Base-by-base conservation (phyloP, 2,329 filamentous ascomycete genomes). In the Fusarium burgessii region DNA sequence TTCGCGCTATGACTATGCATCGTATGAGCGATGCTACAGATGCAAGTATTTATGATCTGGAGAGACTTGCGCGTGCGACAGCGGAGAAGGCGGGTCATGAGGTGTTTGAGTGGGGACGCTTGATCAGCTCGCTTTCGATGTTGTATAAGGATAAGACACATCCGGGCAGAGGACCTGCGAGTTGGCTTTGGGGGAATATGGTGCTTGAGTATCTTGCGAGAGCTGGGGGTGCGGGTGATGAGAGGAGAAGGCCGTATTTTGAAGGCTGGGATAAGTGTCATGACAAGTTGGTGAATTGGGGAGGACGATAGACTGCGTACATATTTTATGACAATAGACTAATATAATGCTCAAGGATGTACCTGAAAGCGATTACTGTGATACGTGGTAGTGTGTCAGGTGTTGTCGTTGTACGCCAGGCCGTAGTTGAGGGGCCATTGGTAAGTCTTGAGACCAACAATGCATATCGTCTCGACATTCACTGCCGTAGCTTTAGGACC, bases 141-240 rank as follows among this genome's bases (percentile, higher is more conserved):
- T 51, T 72, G 47, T 72, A 72, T 46, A 72, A 72, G 47, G 70
- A 72, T n/a, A 52, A 70, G 62, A 72, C 70, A 27, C 70, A 72
- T 10, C 64, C 69, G 2, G 70, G 70, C 11, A 70, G 52, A 35
- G 70, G 70, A 2, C 62, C 70, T 9, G 70, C 70, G n/a, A 72
- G 70, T 51, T 72, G 70, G 70, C 70, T 72, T 17, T 72, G 70
- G 70, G 70, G 66, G 0, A 69, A 73, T 9, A 72, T 72, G 70
- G 56, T 72, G 17, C 66, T 72, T 6, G 70, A 72, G 46, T 72
- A 72, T 25, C 70, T 72, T 13, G 70, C 70, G 9, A 51, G 70
- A 5, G 45, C 52, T 7, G 70, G 66, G 2, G 66, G 36, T 2
- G 55, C 43, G 23, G 51, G 70, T 1, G 66, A 71, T 32, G 62